Evolutionary conservation across 2,329 filamentous ascomycete species (phyloP), one percentile per base, ranked within the genome.

Genomic region (Aplosporella prunicola): DNA sequence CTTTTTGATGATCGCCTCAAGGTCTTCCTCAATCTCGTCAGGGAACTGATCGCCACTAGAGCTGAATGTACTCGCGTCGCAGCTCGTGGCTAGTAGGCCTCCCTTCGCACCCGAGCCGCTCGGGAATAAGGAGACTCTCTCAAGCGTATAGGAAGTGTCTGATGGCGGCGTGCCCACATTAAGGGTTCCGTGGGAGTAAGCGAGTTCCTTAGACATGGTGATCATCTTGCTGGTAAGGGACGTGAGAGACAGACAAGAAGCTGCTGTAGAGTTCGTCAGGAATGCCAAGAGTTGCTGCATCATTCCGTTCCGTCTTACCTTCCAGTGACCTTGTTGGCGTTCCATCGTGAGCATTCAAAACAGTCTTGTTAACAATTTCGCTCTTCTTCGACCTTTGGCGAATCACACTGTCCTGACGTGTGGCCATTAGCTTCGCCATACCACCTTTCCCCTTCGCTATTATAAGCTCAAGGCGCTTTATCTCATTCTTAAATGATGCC

Each of bases 401-500:
- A 6, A 67, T 39, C 13, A 62, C 45, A 43, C 60, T 66, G 15
- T 56, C 56, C 44, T 64, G 57, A 18, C 64, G 53, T 16, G 60
- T 63, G 17, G 57, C 50, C 10, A 63, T 57, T 14, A 67, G 52
- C 34, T 58, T 61, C 14, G 58, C 51, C 35, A 67, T 50, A 8
- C 64, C 64, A 27, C 53, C 48, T 17, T 57, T 54, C 6, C 62
- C 57, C 32, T 56, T 57, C 2, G 60, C 58, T 39, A 68, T 63
- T 17, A 67, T 43, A 3, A 67, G 42, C 45, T 67, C 64, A 10
- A 68, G 51, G 7, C 25, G 32, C 30, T 26, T 44, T 28, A 22
- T 32, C 14, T 40, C 38, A 9, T 17, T 24, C 14, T 33, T 33
- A 14, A 20, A 35, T 7, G 22, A 26, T 4, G 9, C 20, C n/a